These are phyloP conservation scores for Coniferiporia sulphurascens DNA, from an alignment of 1,284 basidiomycete genomes.

Conservation along the genomic window DNA sequence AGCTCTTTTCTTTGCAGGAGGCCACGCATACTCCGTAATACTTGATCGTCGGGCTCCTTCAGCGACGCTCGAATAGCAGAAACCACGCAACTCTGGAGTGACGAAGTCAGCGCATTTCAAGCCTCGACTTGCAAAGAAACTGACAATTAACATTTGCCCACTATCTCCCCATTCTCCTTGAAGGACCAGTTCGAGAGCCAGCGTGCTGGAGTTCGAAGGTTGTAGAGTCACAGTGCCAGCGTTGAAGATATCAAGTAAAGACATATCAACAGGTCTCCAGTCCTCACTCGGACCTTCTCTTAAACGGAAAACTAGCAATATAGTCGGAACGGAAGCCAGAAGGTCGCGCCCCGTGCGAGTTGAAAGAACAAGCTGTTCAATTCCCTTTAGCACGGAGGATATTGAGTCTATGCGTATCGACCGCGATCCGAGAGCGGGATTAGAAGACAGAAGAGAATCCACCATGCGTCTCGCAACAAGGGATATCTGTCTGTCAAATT, in stretches of 20 bases:
- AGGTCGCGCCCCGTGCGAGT: background rate
- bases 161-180: background rate
- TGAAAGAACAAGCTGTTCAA: background rate
- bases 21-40: background rate
- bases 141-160: conserved; percentile 8
- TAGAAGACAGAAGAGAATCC: conserved; percentile 2
- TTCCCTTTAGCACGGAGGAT: background rate
- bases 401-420: conserved; percentile 1
- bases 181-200: conserved; percentile 7
- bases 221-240: background rate
- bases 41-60: conserved; percentile 3
- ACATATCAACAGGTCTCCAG: conserved; percentile 8
- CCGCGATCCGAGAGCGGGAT: background rate
- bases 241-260: conserved; percentile 2
- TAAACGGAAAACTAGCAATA: conserved; percentile 11
- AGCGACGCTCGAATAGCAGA: conserved; percentile 10
- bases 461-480: background rate
- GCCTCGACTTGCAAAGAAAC: background rate
- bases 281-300: conserved; percentile 9
- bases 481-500: background rate
- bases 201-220: background rate
- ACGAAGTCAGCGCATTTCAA: background rate
- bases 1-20: conserved; percentile 1
- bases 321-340: conserved; percentile 6
- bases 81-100: background rate